phyloP scores from a whole-genome alignment of 257 asterid species.

The Oldenlandia corymbosa region DNA sequence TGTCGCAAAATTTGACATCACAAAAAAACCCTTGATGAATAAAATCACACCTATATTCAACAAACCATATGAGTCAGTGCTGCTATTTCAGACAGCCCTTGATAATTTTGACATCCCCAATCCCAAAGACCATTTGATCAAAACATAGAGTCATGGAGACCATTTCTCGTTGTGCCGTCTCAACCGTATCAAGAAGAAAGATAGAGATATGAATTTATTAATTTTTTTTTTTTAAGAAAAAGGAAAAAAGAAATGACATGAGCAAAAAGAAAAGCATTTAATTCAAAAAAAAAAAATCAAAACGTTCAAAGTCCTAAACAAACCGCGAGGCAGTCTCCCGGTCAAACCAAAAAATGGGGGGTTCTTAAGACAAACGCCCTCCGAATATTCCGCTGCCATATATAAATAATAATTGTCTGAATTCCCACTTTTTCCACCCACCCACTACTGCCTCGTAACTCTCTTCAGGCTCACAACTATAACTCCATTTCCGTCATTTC shows the following conservation, averaged over 20 bases:
- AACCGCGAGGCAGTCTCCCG: constrained; percentile 20
- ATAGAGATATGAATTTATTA: no score
- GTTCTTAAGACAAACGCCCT: constrained; percentile 6
- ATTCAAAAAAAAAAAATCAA: no score
- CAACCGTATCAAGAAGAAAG: no score
- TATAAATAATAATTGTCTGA: constrained; percentile 14
- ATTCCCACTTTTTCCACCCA: neutral
- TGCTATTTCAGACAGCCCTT: no score
- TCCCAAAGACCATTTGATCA: no score
- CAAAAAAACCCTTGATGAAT: no score
- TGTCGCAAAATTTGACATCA: no score
- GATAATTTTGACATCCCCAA: no score
- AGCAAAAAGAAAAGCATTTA: neutral
- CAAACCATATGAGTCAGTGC: no score
- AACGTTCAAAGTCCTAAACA: constrained; percentile 19
- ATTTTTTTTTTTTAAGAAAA: neutral
- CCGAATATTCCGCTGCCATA: constrained; percentile 36
- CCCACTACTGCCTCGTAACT: constrained; percentile 10
- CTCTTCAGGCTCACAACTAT: neutral
- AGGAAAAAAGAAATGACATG: neutral
- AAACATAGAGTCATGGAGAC: no score
- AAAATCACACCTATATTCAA: no score
- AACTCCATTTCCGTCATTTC: constrained; percentile 21
- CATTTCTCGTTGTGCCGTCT: no score
- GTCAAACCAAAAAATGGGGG: constrained; percentile 25